Evolutionary conservation across 306 rosid species (phyloP).

Genomic region (Geum urbanum): DNA sequence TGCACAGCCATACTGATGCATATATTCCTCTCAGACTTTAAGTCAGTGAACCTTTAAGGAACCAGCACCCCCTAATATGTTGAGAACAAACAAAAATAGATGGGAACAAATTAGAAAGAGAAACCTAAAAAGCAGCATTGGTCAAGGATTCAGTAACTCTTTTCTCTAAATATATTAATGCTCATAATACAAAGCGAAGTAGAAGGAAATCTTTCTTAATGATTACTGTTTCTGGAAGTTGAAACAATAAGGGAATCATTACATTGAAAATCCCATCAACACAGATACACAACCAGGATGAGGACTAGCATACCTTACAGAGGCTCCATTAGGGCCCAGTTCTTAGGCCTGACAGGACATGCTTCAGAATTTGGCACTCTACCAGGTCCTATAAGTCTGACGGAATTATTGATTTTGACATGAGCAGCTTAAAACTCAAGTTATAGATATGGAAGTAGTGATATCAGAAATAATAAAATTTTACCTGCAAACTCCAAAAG

Average conservation of each 20-base stretch:
- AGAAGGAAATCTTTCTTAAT: not conserved
- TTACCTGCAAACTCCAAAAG: slow-evolving; percentile 88
- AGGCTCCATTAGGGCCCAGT: not conserved
- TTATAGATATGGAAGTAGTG: not conserved
- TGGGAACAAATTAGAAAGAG: slow-evolving; percentile 14
- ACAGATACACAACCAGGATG: not conserved
- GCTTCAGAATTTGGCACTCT: not conserved
- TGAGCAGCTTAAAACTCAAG: not conserved
- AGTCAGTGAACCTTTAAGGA: slow-evolving; percentile 62
- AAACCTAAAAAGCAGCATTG: slow-evolving; percentile 12
- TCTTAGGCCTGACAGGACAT: not conserved
- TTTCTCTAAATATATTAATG: not conserved
- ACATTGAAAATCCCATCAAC: not conserved
- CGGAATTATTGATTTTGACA: not conserved
- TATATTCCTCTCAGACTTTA: slow-evolving; percentile 54
- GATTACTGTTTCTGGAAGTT: not conserved
- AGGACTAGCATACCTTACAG: not conserved
- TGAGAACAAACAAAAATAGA: slow-evolving; percentile 25
- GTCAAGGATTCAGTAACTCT: slow-evolving; percentile 9
- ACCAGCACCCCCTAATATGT: slow-evolving; percentile 58
- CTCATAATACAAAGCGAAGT: slow-evolving; percentile 4
- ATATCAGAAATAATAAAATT: slow-evolving; percentile 26
- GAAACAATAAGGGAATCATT: not conserved
- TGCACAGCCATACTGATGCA: slow-evolving; percentile 78
- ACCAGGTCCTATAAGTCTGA: not conserved